Evolutionary conservation across 2,329 filamentous ascomycete species (phyloP), one percentile per base, ranked within the genome.

Genomic region (Laburnicola sp.): DNA sequence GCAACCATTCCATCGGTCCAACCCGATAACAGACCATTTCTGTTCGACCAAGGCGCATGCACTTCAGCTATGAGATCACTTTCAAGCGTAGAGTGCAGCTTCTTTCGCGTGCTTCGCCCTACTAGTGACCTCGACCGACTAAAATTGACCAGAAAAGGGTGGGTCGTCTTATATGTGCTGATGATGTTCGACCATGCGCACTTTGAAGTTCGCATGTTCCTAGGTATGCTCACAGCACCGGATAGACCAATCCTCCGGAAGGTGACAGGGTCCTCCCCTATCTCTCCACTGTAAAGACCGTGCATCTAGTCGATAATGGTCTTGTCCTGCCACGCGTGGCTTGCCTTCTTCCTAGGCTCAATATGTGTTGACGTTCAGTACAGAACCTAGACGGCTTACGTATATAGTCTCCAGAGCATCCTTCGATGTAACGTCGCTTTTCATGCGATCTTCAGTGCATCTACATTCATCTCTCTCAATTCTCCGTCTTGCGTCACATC

Each of bases 1-100:
- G 30, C 16, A 38, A 39, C 48, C 47, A n/a, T 23, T 22, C 38
- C 30, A 36, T 31, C 43, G 48, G 46, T 48, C 51, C 49, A 51
- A 43, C 52, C 52, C 49, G 43, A 53, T 16, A 10, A 4, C 39
- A 45, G 16, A 21, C 39, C 50, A 43, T 43, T 31, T 31, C 22
- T 45, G 32, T 34, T 21, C 16, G n/a, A 38, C 50, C 31, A 45
- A 50, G 42, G 23, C 41, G 28, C 41, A 50, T 28, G 34, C 2
- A 27, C 35, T 45, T 45, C 41, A 45, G 50, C 50, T 49, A 37
- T 16, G 39, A 38, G n/a, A 16, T 40, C 41, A 21, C 22, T 10
- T 26, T 22, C 16, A 30, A 4, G 25, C 38, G 28, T 36, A 53
- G 43, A 45, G 45, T 37, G 30, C 52, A n/a, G 31, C 43, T 48